Percentiles rank a stretch among this genome's conserved stretches.
These are phyloP conservation scores for Ceratocystis cubensis DNA, from an alignment of 2,329 filamentous ascomycete genomes.

Conservation along the genomic window DNA sequence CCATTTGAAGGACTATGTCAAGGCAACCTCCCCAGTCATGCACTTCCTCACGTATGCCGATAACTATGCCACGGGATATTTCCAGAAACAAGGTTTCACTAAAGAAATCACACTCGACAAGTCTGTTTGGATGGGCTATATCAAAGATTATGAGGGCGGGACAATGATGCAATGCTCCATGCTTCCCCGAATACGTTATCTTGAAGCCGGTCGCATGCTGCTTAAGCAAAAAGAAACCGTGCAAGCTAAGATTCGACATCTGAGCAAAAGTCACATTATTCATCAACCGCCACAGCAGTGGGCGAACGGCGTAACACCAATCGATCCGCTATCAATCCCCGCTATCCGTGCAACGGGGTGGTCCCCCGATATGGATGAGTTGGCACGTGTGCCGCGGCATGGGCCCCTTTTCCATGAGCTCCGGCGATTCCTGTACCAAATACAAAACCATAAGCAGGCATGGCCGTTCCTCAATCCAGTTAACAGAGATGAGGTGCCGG, in stretches of 20 bases:
- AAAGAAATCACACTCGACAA: conserved; percentile 93
- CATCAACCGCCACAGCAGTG: conserved; percentile 78
- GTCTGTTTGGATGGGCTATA: conserved; percentile 96
- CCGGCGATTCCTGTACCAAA: conserved; percentile 79
- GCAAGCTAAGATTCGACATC: conserved; percentile 85
- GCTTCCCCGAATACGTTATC: conserved; percentile 86
- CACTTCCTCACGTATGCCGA: conserved; percentile 98
- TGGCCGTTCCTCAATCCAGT: conserved; percentile 95
- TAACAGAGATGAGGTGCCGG: conserved; percentile 89
- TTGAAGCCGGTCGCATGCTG: conserved; percentile 85
- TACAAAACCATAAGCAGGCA: conserved; percentile 83
- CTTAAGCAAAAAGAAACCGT: conserved; percentile 95
- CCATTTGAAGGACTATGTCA: conserved; percentile 95
- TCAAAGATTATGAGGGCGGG: conserved; percentile 97
- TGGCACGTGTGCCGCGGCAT: conserved; percentile 86
- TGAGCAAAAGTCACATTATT: conserved; percentile 76
- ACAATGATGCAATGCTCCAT: conserved; percentile 99
- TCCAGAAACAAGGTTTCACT: conserved; percentile 98
- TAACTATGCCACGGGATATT: conserved; percentile 97
- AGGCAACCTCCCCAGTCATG: conserved; percentile 92
- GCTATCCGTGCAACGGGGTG: conserved; percentile 88
- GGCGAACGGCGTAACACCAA: conserved; percentile 59
- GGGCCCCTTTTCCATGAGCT: conserved; percentile 94
- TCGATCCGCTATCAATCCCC: conserved; percentile 75
- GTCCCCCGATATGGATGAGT: conserved; percentile 95